Evolutionary conservation across 2,329 filamentous ascomycete genomes (phyloP), one percentile per base, ranked within the genome.

Genomic region (Trichoderma gracile): DNA sequence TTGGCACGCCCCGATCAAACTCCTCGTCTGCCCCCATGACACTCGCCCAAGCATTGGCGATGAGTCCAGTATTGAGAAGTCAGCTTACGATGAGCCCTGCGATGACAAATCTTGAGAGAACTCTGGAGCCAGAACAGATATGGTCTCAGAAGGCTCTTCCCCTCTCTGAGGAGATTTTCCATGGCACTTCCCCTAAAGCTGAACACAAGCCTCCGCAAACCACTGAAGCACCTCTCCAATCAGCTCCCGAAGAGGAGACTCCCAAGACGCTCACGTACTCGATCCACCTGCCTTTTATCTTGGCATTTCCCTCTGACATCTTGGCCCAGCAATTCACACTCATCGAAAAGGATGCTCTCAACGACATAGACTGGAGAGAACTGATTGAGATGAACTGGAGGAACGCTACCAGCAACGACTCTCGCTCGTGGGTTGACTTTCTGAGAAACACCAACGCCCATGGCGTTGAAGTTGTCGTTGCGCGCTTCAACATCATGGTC

Each of bases 331-430:
- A 95, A 70, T 91, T 95, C 69, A 94, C 91, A 0, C 82, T 95
- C 40, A 91, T 95, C 53, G 91, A 95, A 72, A 93, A 94, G 74
- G 91, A 94, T 73, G 91, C 91, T 1, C 80, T 95, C 23, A 91
- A 92, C 69, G 91, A 94, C 74, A 90, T 95, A 67, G 91, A 94
- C 76, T 95, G 91, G 91, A 92, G 90, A 73, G 91, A 95, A 69
- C 81, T 95, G 14, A 91, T 94, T 62, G 90, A 93, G 62, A 89
- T 95, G 82, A 86, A 86, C 57, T 94, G 91, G 90, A 92, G 91
- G 73, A 86, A 92, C 69, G 80, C 83, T 19, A 82, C 85, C 17
- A 84, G 84, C 54, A 86, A 83, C 56, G 81, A 88, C 66, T 85
- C 87, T 42, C 85, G 87, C 60, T 91, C 92, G 23, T 95, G 91